Evolutionary conservation across 345 rosid species (phyloP), one percentile per base, ranked within the genome.

Genomic region (Salix exigua): DNA sequence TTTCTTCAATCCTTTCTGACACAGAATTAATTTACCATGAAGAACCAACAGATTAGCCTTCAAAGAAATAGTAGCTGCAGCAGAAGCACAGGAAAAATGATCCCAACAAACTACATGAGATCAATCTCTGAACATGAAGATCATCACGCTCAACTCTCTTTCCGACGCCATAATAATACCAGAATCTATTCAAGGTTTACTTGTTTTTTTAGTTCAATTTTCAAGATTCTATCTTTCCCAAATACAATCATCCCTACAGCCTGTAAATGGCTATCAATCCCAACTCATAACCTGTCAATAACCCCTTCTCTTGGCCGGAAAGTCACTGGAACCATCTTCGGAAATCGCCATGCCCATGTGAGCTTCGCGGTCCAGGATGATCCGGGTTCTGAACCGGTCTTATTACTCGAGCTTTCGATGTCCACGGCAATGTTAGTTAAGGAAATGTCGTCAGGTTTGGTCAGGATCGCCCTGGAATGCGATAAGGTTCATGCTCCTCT

Each of bases 381-480:
- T 42, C 87, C 94, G 4, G 80, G 90, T 37, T 89, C 91, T 7
- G 97, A 94, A 58, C 98, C 98, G 63, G 95, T 88, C 38, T 77
- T 94, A 68, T 72, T 94, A 9, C 83, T 94, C 1, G 98, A 94
- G 79, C 83, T 94, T 10, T 92, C 95, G 67, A 88, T 89, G 86
- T 87, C 98, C 4, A 92, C 98, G 10, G 79, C 98, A 1, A 86
- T 86, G 67, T 79, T 95, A 4, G 99, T 95, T 5, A 95, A 85
- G 62, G 99, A 95, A 78, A 95, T 95, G 99, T 84, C 99, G 1
- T 91, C 99, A 0, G 99, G 97, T 28, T 85, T 92, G 28, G 97
- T 95, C 38, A 82, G 99, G 80, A 92, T 95, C 50, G 97, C 97
- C 3, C 81, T 95, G 2, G 97, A 95, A 84, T 92, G 99, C 79